phyloP scores from a whole-genome alignment of 179 eudicot genomes.

The Beta corolliflora region DNA sequence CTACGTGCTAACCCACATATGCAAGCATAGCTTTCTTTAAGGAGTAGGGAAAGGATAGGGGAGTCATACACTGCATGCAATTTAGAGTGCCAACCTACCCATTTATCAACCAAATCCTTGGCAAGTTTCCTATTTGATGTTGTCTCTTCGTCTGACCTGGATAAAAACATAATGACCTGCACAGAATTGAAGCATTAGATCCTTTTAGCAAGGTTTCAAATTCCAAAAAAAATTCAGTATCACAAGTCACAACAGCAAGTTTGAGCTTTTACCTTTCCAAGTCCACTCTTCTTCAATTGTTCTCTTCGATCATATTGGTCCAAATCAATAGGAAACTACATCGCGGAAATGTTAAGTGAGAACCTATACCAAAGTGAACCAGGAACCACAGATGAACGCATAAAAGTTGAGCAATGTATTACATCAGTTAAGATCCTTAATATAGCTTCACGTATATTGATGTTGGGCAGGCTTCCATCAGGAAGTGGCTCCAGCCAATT shows the following conservation, averaged over 20 bases:
- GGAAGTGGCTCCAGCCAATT: conserved; percentile 92
- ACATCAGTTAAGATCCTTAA: conserved; percentile 74
- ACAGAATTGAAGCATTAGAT: conserved; percentile 5
- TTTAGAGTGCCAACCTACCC: conserved; percentile 49
- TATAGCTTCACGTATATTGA: conserved; percentile 76
- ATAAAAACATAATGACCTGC: conserved; percentile 90
- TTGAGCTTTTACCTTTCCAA: conserved; percentile 63
- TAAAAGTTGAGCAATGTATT: conserved; percentile 22
- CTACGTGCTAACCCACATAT: background rate
- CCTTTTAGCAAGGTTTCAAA: background rate
- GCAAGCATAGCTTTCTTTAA: background rate
- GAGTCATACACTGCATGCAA: background rate
- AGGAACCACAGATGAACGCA: conserved; percentile 11
- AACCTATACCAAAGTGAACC: conserved; percentile 5
- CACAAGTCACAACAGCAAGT: background rate
- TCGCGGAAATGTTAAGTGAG: conserved; percentile 18
- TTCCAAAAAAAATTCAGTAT: background rate
- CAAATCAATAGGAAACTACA: conserved; percentile 84
- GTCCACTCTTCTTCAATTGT: conserved; percentile 83
- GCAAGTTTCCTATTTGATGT: conserved; percentile 82
- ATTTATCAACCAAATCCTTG: conserved; percentile 85
- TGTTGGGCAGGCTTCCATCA: conserved; percentile 86
- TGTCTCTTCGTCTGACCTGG: conserved; percentile 94
- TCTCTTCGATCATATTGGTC: conserved; percentile 82
- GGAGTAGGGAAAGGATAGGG: background rate